Conservation (phyloP, 352 stramenopile genomes). For the Pythium myriotylum region DNA sequence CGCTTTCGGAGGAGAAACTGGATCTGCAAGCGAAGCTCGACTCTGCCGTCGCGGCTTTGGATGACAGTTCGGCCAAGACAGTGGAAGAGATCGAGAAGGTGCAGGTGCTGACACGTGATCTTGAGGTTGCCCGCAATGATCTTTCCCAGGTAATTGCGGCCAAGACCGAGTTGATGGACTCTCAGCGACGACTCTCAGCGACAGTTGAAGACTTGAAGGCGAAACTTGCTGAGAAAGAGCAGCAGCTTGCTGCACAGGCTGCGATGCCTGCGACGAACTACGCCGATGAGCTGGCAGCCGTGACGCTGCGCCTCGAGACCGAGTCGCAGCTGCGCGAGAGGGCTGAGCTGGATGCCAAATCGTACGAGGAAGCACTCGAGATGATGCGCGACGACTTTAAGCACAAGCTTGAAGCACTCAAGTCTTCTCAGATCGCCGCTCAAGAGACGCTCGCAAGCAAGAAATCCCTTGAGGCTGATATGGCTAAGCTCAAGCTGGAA, state of each 20-base stretch:
- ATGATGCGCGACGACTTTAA: constrained; percentile 63
- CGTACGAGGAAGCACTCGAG: constrained; percentile 62
- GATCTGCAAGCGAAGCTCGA: constrained; percentile 20
- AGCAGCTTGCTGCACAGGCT: background rate
- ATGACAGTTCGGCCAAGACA: background rate
- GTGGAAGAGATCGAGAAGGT: constrained; percentile 2
- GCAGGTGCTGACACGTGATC: background rate
- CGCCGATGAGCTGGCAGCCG: constrained; percentile 15
- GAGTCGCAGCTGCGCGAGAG: constrained; percentile 40
- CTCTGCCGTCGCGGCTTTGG: background rate
- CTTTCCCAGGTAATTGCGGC: background rate
- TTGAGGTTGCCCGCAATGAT: background rate
- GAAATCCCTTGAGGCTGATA: constrained; percentile 38
- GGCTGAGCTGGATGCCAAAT: constrained; percentile 64
- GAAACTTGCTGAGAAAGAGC: constrained; percentile 4
- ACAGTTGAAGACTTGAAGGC: background rate
- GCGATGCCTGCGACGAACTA: background rate
- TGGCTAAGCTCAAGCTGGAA: constrained; percentile 30
- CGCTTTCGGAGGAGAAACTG: constrained; percentile 22
- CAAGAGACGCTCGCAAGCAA: constrained; percentile 29
- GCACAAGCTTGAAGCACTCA: constrained; percentile 42
- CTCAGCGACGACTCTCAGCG: background rate
- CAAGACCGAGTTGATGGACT: constrained; percentile 3
- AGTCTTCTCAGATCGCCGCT: constrained; percentile 37
- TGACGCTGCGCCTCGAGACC: constrained; percentile 47